Base-by-base conservation (phyloP, 176 grass and related monocot genomes). In the Zizania latifolia region DNA sequence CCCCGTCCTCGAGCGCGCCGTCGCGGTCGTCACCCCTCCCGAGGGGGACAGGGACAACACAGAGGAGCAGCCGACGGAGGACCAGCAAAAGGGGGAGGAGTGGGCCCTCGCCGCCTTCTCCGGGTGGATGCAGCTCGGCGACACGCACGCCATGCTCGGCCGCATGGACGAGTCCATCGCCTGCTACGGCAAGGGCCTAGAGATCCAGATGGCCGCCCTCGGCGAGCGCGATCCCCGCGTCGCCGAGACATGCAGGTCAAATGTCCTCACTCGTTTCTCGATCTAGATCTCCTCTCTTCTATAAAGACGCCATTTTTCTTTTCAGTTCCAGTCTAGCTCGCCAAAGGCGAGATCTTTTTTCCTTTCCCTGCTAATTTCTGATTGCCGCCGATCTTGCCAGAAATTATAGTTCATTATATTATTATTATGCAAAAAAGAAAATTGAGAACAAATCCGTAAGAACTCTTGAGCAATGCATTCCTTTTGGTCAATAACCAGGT, bases 51-150 rank as follows among this genome's bases (percentile, higher is more conserved):
- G 33, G n/a, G n/a, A n/a, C n/a, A n/a, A n/a, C 3, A n/a, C 55
- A 19, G 76, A 74, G 41, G 44, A 65, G 70, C 11, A 10, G 44
- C 58, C 71, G 1, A 61, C 19, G 17, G 48, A 38, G 15, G 82
- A 80, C 34, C 22, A 70, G 69, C 40, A 80, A 31, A 81, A 76
- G 65, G 81, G 74, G 34, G 91, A 94, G 70, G 86, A 85, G 70
- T 80, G 74, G 71, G 90, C 86, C 45, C 82, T 99, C 16, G 96
- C 96, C 34, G 89, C 92, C 35, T 99, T 99, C 72, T 93, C 96
- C 19, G 96, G 96, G 0, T 99, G 92, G 87, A 99, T 99, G 96
- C 96, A 99, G 86, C 87, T 99, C 58, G 96, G 96, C 27, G 96
- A 99, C 76, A 99, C 96, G 28, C 87, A 99, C 68, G 92, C 96